Conservation (phyloP, 169 alveolate genomes). For the Plasmodium reichenowi region DNA sequence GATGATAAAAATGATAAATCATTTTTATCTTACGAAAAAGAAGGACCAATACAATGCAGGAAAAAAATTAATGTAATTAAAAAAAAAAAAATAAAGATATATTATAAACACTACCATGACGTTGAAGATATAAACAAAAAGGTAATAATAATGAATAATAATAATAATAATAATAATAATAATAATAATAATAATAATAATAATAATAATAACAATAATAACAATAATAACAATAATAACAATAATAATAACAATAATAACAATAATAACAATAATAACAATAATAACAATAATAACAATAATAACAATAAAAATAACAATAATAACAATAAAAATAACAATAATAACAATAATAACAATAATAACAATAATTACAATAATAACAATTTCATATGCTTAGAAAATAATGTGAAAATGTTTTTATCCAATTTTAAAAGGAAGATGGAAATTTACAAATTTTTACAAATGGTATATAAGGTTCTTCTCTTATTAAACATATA, state of each 20-base stretch:
- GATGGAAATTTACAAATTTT: conserved; percentile 22
- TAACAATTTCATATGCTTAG: neutral
- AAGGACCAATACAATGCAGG: too few relatives aligned
- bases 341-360: neutral
- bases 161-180: too few relatives aligned
- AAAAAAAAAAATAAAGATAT: neutral
- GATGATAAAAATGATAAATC: too few relatives aligned
- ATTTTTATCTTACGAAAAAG: too few relatives aligned
- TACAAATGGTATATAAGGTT: conserved; percentile 21
- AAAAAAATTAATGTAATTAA: too few relatives aligned
- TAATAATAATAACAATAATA: too few relatives aligned
- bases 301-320: neutral
- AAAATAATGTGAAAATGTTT: conserved; percentile 14
- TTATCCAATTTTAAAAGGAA: conserved; percentile 33
- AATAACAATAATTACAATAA: neutral
- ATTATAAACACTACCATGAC: neutral
- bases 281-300: neutral
- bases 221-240: too few relatives aligned
- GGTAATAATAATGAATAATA: neutral
- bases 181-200: too few relatives aligned
- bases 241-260: neutral
- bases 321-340: too few relatives aligned
- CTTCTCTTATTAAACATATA: conserved; percentile 15
- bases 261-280: too few relatives aligned
- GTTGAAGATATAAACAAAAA: neutral